Evolutionary conservation across 2,329 filamentous ascomycete genomes (phyloP), one percentile per base, ranked within the genome.

Genomic region (Bipolaris sorokiniana): DNA sequence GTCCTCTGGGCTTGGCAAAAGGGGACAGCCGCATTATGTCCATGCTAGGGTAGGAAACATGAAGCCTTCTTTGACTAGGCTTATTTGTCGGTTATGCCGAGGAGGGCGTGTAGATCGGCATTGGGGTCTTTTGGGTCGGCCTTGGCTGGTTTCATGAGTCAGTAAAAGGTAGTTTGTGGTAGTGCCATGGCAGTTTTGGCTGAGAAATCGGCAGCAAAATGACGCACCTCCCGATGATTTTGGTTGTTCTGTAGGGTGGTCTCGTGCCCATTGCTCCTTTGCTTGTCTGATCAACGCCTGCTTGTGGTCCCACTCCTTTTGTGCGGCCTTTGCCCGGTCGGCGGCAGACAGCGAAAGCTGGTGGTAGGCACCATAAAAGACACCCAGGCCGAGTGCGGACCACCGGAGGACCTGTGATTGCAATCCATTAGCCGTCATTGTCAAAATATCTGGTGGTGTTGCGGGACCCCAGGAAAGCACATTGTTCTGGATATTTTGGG

Each of bases 351-450:
- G 89, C 62, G 87, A 86, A 75, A 89, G 84, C 83, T 99, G 95
- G 84, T 97, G 94, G 80, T 89, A 91, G 83, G 97, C 88, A 79
- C 95, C 95, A 84, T 99, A 99, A 82, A 97, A 89, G 77, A 98
- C 83, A 78, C 95, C 95, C 74, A 92, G 84, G 75, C 88, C 90
- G 68, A 99, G 90, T 77, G 93, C 93, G 76, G 92, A 94, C 86
- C 94, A 99, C 82, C 95, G 93, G 80, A 98, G 87, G 80, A 99
- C 94, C 95, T 99, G 79, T 55, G 10, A 54, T 48, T 51, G 61
- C 62, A 48, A 7, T 42, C 44, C 18, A 51, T 75, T 66, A 75
- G 72, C 67, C 64, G 49, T 38, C 13, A 48, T 54, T 51, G 38
- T 37, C 33, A 28, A 42, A 51, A 62, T 58, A 16, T 42, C 38